phyloP scores from a whole-genome alignment of 1,284 basidiomycete species.

The Ceratobasidium theobromae region DNA sequence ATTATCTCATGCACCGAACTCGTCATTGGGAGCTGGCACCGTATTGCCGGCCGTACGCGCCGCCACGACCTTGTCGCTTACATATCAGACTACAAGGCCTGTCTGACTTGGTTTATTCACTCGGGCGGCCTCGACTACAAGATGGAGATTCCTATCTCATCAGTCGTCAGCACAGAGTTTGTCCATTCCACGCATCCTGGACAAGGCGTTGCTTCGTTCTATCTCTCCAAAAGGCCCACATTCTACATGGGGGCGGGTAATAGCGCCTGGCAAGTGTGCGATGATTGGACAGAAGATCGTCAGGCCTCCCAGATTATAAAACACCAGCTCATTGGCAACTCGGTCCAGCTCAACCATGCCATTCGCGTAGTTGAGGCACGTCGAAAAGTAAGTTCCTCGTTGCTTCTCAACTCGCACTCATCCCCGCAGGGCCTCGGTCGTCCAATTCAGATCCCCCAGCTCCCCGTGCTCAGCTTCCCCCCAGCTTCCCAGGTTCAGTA shows the following conservation, averaged over 20 bases:
- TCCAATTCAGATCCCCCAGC: too few relatives aligned
- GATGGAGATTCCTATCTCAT: constrained; percentile 75
- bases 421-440: too few relatives aligned
- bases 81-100: constrained; percentile 62
- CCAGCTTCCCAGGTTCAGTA: too few relatives aligned
- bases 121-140: constrained; percentile 72
- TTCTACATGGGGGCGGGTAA: constrained; percentile 62
- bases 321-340: constrained; percentile 66
- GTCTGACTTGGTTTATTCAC: constrained; percentile 74
- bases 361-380: constrained; percentile 53
- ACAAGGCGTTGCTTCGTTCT: constrained; percentile 59
- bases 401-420: too few relatives aligned
- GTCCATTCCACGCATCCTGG: constrained; percentile 49
- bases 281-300: constrained; percentile 74
- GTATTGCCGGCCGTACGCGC: constrained; percentile 55
- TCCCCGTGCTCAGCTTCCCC: too few relatives aligned
- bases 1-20: constrained; percentile 74
- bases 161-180: constrained; percentile 60
- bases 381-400: too few relatives aligned
- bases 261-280: constrained; percentile 62
- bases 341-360: constrained; percentile 60
- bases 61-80: constrained; percentile 73
- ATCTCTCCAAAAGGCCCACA: constrained; percentile 61
- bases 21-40: constrained; percentile 72
- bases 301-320: constrained; percentile 66